Conservation (phyloP, 176 grass and related monocot genomes). For the Rhipidocladum racemiflorum region DNA sequence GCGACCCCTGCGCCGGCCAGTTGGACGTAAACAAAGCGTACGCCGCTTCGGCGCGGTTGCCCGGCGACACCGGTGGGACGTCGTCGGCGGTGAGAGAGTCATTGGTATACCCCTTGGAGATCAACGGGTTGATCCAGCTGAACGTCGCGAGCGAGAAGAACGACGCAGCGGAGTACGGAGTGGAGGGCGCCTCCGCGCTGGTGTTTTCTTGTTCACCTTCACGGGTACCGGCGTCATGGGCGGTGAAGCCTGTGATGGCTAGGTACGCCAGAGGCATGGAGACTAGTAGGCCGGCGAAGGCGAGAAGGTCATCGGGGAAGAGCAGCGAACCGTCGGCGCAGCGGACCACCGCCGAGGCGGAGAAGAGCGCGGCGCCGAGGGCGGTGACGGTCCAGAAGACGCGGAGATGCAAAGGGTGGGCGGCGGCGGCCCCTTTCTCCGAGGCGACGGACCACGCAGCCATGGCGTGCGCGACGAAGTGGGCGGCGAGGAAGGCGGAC, state of each 20-base stretch:
- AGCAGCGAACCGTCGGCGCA: background rate
- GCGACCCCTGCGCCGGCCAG: conserved; percentile 26
- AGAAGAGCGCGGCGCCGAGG: no score
- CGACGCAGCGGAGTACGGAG: conserved; percentile 34
- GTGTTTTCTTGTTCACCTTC: background rate
- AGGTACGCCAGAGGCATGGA: conserved; percentile 27
- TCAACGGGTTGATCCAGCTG: conserved; percentile 43
- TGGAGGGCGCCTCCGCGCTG: background rate
- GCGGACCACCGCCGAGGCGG: background rate
- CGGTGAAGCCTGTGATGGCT: background rate
- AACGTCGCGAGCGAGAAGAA: conserved; percentile 37
- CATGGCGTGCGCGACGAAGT: conserved; percentile 21
- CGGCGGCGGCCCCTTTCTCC: background rate
- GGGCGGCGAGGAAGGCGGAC: conserved; percentile 21
- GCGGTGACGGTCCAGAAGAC: no score
- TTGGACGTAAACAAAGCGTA: background rate
- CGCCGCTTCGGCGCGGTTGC: conserved; percentile 3
- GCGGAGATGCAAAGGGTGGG: no score
- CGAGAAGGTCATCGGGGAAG: conserved; percentile 11
- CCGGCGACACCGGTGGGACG: conserved; percentile 21
- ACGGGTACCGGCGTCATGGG: background rate
- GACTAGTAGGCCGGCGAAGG: conserved; percentile 4
- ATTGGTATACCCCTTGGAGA: conserved; percentile 20
- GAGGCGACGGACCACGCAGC: conserved; percentile 17
- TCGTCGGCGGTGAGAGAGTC: conserved; percentile 18